phyloP scores from a whole-genome alignment of 495 filamentous ascomycete genomes.

The Cercophora scortea region DNA sequence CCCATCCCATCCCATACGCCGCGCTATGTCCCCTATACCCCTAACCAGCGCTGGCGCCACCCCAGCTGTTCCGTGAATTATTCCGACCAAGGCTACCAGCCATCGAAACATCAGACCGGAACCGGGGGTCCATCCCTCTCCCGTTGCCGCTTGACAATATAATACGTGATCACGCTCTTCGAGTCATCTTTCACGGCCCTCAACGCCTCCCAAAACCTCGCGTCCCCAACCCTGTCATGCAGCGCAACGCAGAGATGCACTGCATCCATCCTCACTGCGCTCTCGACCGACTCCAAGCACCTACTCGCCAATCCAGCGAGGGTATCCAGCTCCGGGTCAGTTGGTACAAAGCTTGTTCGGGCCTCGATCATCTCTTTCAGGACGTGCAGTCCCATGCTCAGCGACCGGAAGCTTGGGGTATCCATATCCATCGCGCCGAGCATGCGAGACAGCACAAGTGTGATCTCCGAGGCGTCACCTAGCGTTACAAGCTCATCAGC shows the following conservation, averaged over 20 bases:
- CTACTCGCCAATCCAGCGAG: conserved; percentile 49
- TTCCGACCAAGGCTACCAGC: no score
- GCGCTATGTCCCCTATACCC: neutral
- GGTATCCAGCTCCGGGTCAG: conserved; percentile 32
- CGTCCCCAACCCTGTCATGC: conserved; percentile 58
- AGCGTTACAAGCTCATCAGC: conserved; percentile 44
- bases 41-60: no score
- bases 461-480: conserved; percentile 42
- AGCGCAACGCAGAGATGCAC: conserved; percentile 69
- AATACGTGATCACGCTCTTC: conserved; percentile 75
- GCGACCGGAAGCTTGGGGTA: conserved; percentile 16
- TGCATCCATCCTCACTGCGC: conserved; percentile 71
- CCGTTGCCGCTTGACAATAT: conserved; percentile 59
- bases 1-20: neutral
- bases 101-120: neutral
- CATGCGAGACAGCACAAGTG: conserved; percentile 35
- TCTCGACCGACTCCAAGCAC: conserved; percentile 62
- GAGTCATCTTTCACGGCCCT: conserved; percentile 56
- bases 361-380: conserved; percentile 44
- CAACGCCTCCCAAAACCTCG: conserved; percentile 56
- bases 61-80: no score
- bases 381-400: conserved; percentile 56
- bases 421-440: conserved; percentile 30
- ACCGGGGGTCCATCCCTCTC: conserved; percentile 16
- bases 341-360: conserved; percentile 29